These are phyloP conservation scores for Phlyctochytrium bullatum DNA, from an alignment of 192 early-diverging fungal genomes.

Conservation along the genomic window DNA sequence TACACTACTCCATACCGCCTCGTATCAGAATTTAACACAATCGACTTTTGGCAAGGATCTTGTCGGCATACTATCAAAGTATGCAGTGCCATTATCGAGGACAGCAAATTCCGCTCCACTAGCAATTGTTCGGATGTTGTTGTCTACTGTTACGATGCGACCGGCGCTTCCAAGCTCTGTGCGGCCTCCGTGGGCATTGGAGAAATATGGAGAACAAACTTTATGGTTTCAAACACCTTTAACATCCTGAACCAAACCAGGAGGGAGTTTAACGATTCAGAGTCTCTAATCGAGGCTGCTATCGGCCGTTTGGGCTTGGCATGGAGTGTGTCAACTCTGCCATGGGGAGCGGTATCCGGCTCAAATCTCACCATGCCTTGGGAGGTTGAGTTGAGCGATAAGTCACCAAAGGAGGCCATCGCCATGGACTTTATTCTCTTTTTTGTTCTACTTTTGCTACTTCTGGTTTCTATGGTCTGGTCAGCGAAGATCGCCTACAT, in stretches of 20 bases:
- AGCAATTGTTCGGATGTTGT: not conserved
- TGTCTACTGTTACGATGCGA: not conserved
- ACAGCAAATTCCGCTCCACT: not conserved
- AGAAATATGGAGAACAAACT: not conserved
- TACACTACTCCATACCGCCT: not conserved
- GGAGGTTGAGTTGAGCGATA: not conserved
- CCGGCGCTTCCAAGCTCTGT: not conserved
- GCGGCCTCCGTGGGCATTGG: not conserved
- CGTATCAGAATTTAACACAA: not conserved
- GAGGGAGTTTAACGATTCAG: not conserved
- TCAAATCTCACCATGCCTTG: not conserved
- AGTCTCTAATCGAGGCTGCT: not conserved
- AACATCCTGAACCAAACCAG: not conserved
- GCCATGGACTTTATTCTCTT: not conserved
- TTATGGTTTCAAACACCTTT: not conserved
- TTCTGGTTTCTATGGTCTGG: not conserved
- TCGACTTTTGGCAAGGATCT: not conserved
- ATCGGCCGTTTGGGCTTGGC: not conserved
- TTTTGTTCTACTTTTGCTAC: not conserved
- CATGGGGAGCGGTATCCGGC: not conserved
- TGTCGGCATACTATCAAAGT: not conserved
- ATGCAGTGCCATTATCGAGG: not conserved
- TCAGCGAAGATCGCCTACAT: not conserved
- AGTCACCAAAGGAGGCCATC: not conserved
- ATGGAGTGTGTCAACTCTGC: not conserved